Base-by-base conservation (phyloP, 805 yeast genomes). In the Barnettozyma sucrosica region DNA sequence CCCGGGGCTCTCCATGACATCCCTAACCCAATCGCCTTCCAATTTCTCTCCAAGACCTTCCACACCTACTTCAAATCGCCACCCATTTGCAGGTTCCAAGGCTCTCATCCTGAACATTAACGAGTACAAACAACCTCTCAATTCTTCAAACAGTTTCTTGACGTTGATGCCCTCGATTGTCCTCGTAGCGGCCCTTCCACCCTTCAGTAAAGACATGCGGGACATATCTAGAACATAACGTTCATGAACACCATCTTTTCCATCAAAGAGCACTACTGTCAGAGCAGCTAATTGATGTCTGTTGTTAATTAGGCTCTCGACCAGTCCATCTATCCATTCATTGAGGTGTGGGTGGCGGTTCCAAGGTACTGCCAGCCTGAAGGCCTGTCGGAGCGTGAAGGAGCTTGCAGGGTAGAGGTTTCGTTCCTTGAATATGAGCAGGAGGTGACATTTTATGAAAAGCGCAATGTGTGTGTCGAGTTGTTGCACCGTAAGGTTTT, bases 261-360 rank as follows among this genome's bases (percentile, higher is more conserved):
- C n/a, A 79, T 53, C 5, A 65, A 54, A 5, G 14, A 75, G 51
- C 30, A 64, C 62, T 23, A 62, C 61, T 8, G 28, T 21, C 16
- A 1, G 71, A 57, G 25, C 44, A 33, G 41, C 32, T 52, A 13
- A 69, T 3, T 23, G 19, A 5, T 33, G 13, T 16, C 40, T 4
- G 18, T 41, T 30, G 5, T 28, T 13, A 0, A 43, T 38, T 13
- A 59, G 44, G 3, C 54, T 42, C 3, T 16, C 44, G 2, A 47
- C 28, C 6, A 47, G 20, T 6, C 40, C 46, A 9, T 46, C 44
- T 3, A 51, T 38, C 58, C 57, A 53, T 6, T 44, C 43, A 26
- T 51, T 46, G 3, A 53, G 68, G 2, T 55, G 67, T 0, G 79
- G 79, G 52, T 77, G 79, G 50, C 81, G 62, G 43, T 66, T 69